Conservation (phyloP, 306 rosid species). For the Lathyrus aphaca region DNA sequence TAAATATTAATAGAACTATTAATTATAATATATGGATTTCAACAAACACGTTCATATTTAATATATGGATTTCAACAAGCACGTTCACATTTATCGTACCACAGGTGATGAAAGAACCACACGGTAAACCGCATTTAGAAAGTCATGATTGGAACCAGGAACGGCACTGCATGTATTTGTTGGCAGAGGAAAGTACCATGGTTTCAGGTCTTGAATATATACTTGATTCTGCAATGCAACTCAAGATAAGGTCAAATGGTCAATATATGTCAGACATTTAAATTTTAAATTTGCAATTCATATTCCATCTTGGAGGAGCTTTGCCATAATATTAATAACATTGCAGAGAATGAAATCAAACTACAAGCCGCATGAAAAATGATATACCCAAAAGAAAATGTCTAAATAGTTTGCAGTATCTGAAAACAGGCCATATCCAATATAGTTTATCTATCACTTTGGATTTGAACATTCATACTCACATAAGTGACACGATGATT, state of each 20-base stretch:
- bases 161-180: slow-evolving; percentile 60
- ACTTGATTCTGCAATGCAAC: slow-evolving; percentile 56
- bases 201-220: slow-evolving; percentile 60
- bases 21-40: not conserved
- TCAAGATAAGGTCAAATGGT: slow-evolving; percentile 33
- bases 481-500: not conserved
- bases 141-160: slow-evolving; percentile 95
- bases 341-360: slow-evolving; percentile 30
- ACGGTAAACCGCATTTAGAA: slow-evolving; percentile 64
- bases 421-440: not conserved
- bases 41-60: slow-evolving; percentile 16
- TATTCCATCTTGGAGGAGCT: slow-evolving; percentile 1
- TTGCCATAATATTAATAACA: slow-evolving; percentile 9
- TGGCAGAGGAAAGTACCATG: slow-evolving; percentile 95
- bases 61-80: slow-evolving; percentile 21
- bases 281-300: slow-evolving; percentile 8
- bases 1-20: slow-evolving; percentile 23
- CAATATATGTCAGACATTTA: slow-evolving; percentile 31
- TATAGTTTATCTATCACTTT: not conserved
- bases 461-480: slow-evolving; percentile 1
- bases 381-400: slow-evolving; percentile 6
- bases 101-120: slow-evolving; percentile 92
- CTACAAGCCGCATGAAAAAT: slow-evolving; percentile 21
- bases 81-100: slow-evolving; percentile 53
- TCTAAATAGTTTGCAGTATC: slow-evolving; percentile 15